Evolutionary conservation across 345 rosid genomes (phyloP).

Genomic region (Euphorbia tirucalli): DNA sequence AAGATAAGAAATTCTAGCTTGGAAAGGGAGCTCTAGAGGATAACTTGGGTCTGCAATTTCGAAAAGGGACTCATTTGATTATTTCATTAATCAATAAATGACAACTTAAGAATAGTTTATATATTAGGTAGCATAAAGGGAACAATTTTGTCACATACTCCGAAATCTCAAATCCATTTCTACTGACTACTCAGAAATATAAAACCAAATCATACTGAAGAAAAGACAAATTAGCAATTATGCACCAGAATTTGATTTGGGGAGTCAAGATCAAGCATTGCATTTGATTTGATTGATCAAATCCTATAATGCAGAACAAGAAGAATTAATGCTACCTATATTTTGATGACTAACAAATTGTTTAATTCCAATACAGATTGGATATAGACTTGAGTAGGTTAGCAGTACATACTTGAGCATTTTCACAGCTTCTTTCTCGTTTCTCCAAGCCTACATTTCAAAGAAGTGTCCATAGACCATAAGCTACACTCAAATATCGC

Average conservation of each 20-base stretch:
- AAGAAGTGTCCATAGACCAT: background rate
- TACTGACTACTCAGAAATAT: background rate
- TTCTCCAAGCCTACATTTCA: no score
- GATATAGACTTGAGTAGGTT: background rate
- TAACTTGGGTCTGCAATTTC: no score
- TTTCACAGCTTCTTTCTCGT: background rate
- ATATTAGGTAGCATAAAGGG: no score
- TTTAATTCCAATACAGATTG: background rate
- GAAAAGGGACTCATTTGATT: constrained; percentile 3
- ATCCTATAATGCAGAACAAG: background rate
- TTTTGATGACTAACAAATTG: background rate
- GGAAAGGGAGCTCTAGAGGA: no score
- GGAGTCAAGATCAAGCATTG: no score
- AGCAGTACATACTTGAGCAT: background rate
- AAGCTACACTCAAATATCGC: background rate
- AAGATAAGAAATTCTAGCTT: no score
- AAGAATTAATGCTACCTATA: background rate
- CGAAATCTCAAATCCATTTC: background rate
- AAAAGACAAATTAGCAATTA: background rate
- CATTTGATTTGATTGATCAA: no score
- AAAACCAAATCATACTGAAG: background rate
- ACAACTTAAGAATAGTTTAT: no score
- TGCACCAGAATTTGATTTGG: background rate
- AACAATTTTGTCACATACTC: no score
- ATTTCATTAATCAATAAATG: background rate